Base-by-base conservation (phyloP, 2,329 filamentous ascomycete genomes). In the Ophiostoma montium region DNA sequence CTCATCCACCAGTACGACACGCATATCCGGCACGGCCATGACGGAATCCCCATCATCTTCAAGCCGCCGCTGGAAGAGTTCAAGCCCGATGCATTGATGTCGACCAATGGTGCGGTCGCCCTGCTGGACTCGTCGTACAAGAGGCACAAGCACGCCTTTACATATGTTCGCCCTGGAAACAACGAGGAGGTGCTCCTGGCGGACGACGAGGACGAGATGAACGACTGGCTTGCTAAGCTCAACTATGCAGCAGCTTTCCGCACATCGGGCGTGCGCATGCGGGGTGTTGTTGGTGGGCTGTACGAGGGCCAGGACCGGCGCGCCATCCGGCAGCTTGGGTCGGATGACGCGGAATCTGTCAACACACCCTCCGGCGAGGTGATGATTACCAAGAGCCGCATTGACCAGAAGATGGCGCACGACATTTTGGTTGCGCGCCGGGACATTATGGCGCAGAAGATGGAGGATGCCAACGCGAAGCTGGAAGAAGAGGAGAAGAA, bases 161-260 rank as follows among this genome's bases (percentile, higher is more conserved):
- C 89, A 13, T 90, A 95, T 58, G 85, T 95, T 52, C 80, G 87
- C 30, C 86, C 92, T 55, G 84, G 85, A 46, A 85, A 87, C 1
- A 70, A 89, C 35, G 90, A 98, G 59, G 92, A 98, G 61, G 82
- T 90, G 1, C 82, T 98, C 35, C 70, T 96, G 16, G 90, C 92
- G 5, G 89, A 95, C 58, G 87, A 80, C 48, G 92, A 98, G 58
- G 71, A 78, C 1, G 92, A 98, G 58, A 81, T 94, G 74, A 94
- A 95, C 59, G 92, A 98, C 61, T 98, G 92, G 92, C 70, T 98
- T 27, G 86, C 85, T 8, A 92, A 95, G 60, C 75, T 98, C 52
- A 98, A 98, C 62, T 96, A 96, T 61, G 90, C 90, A 32, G 89
- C 92, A 9, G 86, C 92, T 1, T 96, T 96, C 63, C 78, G 87